Evolutionary conservation across 2,329 filamentous ascomycete genomes (phyloP).

Genomic region (Pseudocercospora pini-densiflorae): DNA sequence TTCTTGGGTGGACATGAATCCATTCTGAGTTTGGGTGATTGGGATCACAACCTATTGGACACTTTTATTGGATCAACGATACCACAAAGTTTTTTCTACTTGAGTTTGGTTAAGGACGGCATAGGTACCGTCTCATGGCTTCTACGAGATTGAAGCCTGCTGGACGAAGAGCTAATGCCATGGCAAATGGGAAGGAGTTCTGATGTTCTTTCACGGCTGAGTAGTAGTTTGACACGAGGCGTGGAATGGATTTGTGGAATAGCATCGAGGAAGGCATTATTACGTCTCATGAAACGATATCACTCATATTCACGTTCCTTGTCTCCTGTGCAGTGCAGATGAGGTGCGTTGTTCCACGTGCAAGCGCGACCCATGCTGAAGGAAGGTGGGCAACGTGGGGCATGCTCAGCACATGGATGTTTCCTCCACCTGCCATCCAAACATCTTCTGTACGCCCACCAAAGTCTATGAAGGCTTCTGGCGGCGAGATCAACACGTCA

Average conservation of each 20-base stretch:
- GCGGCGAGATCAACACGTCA: not conserved
- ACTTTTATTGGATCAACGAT: conserved; percentile 16
- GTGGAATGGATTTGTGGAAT: conserved; percentile 7
- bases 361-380: not conserved
- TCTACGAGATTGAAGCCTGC: not conserved
- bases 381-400: not conserved
- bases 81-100: conserved; percentile 16
- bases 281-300: conserved; percentile 6
- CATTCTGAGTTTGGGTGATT: not conserved
- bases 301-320: not conserved
- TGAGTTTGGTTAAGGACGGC: conserved; percentile 6
- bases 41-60: conserved; percentile 2
- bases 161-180: conserved; percentile 7
- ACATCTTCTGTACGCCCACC: not conserved
- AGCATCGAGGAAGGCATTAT: conserved; percentile 6
- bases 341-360: not conserved
- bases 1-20: conserved; percentile 5
- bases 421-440: not conserved
- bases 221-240: not conserved
- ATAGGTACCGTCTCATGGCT: conserved; percentile 11
- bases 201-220: conserved; percentile 5
- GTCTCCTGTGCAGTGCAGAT: not conserved
- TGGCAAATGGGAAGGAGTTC: not conserved
- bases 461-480: not conserved
- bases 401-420: conserved; percentile 1